phyloP scores from a whole-genome alignment of 2,329 filamentous ascomycete species.

The Aspergillus japonicus region DNA sequence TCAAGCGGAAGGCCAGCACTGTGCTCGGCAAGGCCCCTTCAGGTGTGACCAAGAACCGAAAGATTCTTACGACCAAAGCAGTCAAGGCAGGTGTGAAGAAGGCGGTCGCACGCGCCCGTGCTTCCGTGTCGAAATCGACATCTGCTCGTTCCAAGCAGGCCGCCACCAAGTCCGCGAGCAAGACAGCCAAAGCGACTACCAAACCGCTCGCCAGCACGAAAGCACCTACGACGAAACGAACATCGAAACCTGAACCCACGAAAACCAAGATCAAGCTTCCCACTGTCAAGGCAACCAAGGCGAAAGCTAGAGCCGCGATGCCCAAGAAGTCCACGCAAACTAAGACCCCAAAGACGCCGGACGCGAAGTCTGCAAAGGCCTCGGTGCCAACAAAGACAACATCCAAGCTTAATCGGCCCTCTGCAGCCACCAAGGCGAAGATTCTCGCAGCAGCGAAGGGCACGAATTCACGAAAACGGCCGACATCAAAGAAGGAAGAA shows the following conservation, averaged over 20 bases:
- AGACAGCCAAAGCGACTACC: slow-evolving; percentile 17
- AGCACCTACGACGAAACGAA: slow-evolving; percentile 14
- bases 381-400: slow-evolving; percentile 13
- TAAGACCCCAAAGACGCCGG: slow-evolving; percentile 11
- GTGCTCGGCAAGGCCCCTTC: slow-evolving; percentile 28
- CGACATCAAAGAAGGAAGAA: slow-evolving; percentile 15
- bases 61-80: slow-evolving; percentile 26
- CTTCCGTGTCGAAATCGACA: slow-evolving; percentile 23
- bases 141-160: slow-evolving; percentile 18
- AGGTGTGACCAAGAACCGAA: slow-evolving; percentile 34
- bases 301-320: slow-evolving; percentile 28
- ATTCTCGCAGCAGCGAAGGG: slow-evolving; percentile 28
- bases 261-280: slow-evolving; percentile 30
- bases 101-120: slow-evolving; percentile 25
- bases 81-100: slow-evolving; percentile 37
- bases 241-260: slow-evolving; percentile 15
- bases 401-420: slow-evolving; percentile 29
- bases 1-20: slow-evolving; percentile 36
- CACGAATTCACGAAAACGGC: slow-evolving; percentile 15
- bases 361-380: slow-evolving; percentile 15
- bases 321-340: slow-evolving; percentile 10
- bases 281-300: slow-evolving; percentile 26
- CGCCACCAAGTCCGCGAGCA: slow-evolving; percentile 19
- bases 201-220: slow-evolving; percentile 16
- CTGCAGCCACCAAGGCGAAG: slow-evolving; percentile 30